A percentile compares a stretch with the other conserved stretches of the same genome.
phyloP scores from a whole-genome alignment of 2,329 filamentous ascomycete species.

The Fusarium redolens region DNA sequence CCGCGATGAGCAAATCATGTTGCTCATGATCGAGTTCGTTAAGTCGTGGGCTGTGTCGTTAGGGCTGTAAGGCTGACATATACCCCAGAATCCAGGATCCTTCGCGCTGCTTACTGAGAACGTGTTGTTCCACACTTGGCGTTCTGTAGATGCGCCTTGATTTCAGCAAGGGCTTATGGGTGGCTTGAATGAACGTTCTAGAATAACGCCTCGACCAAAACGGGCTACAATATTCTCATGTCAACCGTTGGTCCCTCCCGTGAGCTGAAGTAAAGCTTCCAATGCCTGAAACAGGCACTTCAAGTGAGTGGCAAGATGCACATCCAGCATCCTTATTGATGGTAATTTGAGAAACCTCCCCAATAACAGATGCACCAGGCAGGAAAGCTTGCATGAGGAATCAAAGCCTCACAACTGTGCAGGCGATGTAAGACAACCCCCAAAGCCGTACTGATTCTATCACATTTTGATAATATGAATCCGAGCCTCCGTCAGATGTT shows the following conservation, averaged over 20 bases:
- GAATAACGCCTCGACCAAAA: constrained; percentile 7
- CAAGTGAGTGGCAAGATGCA: not conserved
- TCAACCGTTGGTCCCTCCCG: not conserved
- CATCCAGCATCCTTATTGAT: not conserved
- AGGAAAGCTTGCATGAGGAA: not conserved
- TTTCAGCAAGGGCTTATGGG: constrained; percentile 2
- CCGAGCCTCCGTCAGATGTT: constrained; percentile 14
- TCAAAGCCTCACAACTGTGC: not conserved
- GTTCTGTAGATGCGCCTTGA: not conserved
- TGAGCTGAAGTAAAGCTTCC: not conserved
- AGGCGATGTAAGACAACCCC: constrained; percentile 28
- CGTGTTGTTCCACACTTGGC: constrained; percentile 11
- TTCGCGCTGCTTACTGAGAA: constrained; percentile 33
- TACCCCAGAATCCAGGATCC: constrained; percentile 38
- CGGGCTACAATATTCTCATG: not conserved
- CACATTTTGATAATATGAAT: constrained; percentile 8
- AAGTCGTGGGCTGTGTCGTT: constrained; percentile 25
- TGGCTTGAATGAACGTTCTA: constrained; percentile 14
- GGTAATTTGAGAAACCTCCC: not conserved
- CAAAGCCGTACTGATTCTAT: constrained; percentile 22
- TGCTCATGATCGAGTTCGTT: constrained; percentile 14
- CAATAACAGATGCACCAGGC: not conserved
- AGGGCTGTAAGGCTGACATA: constrained; percentile 47
- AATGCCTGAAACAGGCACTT: not conserved
- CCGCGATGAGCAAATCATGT: constrained; percentile 19